Evolutionary conservation across 441 rosid species (phyloP).

Genomic region (Erysimum cheiri): DNA sequence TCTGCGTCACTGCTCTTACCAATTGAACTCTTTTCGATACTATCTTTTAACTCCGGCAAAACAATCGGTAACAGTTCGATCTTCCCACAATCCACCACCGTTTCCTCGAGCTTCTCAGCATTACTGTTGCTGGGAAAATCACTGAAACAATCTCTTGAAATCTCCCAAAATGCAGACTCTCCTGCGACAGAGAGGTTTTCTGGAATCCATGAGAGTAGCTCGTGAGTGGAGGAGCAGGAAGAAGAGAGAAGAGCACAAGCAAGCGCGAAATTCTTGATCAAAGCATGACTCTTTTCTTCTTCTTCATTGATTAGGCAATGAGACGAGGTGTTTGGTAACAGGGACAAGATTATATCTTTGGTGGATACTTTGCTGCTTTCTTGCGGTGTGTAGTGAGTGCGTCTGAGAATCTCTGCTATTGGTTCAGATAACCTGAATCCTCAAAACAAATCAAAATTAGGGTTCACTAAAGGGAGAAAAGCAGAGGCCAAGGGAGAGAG

Average conservation of each 20-base stretch:
- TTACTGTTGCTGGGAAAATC: slow-evolving; percentile 36
- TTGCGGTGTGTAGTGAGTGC: slow-evolving; percentile 51
- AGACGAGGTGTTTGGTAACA: slow-evolving; percentile 46
- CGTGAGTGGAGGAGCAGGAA: slow-evolving; percentile 59
- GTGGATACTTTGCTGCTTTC: slow-evolving; percentile 52
- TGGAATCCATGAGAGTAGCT: slow-evolving; percentile 78
- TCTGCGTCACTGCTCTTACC: slow-evolving; percentile 58
- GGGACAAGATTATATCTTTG: slow-evolving; percentile 57
- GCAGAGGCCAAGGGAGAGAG: neutral
- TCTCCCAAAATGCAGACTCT: slow-evolving; percentile 47
- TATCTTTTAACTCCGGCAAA: slow-evolving; percentile 62
- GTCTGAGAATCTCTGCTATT: slow-evolving; percentile 51
- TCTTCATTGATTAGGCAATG: slow-evolving; percentile 22
- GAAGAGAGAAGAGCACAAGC: slow-evolving; percentile 74
- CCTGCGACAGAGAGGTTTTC: slow-evolving; percentile 45
- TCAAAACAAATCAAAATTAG: neutral
- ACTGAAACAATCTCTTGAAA: slow-evolving; percentile 47
- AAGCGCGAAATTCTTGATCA: slow-evolving; percentile 57
- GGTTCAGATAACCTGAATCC: slow-evolving; percentile 54
- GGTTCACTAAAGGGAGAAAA: neutral
- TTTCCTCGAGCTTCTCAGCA: slow-evolving; percentile 40
- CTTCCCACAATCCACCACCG: slow-evolving; percentile 43
- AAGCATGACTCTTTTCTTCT: slow-evolving; percentile 38
- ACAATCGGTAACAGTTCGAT: slow-evolving; percentile 63
- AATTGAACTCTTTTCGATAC: slow-evolving; percentile 69